These are phyloP conservation scores for Trypethelium eluteriae DNA, from an alignment of 495 filamentous ascomycete genomes.

Conservation along the genomic window DNA sequence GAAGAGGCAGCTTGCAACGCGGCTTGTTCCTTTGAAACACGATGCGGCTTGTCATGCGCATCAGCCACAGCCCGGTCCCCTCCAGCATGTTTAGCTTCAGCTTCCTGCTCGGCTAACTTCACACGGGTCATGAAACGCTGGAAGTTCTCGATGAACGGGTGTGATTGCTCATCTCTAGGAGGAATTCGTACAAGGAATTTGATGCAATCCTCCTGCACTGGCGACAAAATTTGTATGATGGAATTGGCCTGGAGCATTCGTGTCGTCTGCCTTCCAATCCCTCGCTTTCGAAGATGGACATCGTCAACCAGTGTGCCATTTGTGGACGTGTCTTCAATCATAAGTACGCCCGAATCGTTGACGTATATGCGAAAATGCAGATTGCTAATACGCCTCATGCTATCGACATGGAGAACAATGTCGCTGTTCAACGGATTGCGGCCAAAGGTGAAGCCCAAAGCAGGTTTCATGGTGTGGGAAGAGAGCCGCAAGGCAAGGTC, in stretches of 20 bases:
- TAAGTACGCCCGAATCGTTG: conserved; percentile 67
- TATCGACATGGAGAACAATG: conserved; percentile 50
- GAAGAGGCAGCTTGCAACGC: conserved; percentile 19
- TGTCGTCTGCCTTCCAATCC: conserved; percentile 37
- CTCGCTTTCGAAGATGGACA: conserved; percentile 39
- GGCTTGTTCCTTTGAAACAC: not conserved
- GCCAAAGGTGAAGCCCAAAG: conserved; percentile 74
- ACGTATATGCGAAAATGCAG: conserved; percentile 86
- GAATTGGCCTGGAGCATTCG: conserved; percentile 65
- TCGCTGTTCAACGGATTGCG: conserved; percentile 66
- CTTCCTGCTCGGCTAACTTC: conserved; percentile 18
- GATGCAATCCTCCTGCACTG: conserved; percentile 40
- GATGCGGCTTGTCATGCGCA: not conserved
- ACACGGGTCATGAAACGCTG: conserved; percentile 40
- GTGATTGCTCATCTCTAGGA: conserved; percentile 50
- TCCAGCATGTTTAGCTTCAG: conserved; percentile 10
- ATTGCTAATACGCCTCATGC: conserved; percentile 66
- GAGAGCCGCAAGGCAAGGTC: conserved; percentile 79
- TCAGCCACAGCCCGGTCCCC: not conserved
- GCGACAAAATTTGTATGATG: conserved; percentile 60
- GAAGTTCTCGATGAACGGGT: conserved; percentile 55
- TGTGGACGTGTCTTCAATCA: conserved; percentile 86
- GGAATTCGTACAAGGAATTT: conserved; percentile 84
- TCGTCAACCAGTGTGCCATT: conserved; percentile 86
- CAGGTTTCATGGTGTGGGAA: conserved; percentile 54